These are phyloP conservation scores for Naganishia sp. DNA, from an alignment of 1,284 basidiomycete species.

Conservation along the genomic window DNA sequence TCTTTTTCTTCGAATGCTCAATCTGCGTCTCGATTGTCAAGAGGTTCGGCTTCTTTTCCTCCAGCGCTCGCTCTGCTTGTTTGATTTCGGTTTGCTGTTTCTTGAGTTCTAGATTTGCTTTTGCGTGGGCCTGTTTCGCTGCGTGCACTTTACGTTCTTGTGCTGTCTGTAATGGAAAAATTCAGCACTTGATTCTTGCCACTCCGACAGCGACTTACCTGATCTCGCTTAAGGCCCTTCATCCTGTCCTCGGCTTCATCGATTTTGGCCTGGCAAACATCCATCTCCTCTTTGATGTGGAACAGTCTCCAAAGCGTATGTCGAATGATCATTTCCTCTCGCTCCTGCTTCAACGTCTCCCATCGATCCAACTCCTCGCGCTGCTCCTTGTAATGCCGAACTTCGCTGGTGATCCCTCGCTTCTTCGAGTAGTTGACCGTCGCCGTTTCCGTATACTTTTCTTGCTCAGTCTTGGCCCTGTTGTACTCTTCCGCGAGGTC, in stretches of 20 bases:
- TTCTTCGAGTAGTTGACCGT: slow-evolving; percentile 93
- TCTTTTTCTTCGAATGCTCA: slow-evolving; percentile 76
- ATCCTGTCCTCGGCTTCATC: slow-evolving; percentile 71
- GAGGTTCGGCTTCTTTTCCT: slow-evolving; percentile 80
- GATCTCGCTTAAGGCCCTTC: slow-evolving; percentile 66
- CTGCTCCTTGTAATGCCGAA: slow-evolving; percentile 96
- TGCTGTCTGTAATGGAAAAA: slow-evolving; percentile 51
- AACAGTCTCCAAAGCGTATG: slow-evolving; percentile 87
- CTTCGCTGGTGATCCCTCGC: slow-evolving; percentile 88
- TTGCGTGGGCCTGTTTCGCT: slow-evolving; percentile 76
- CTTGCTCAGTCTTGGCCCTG: slow-evolving; percentile 79
- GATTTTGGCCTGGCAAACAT: slow-evolving; percentile 69
- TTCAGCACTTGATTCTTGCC: slow-evolving; percentile 13
- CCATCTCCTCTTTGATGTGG: slow-evolving; percentile 81
- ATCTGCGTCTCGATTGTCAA: slow-evolving; percentile 83
- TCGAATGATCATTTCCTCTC: slow-evolving; percentile 79
- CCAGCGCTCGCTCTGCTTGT: slow-evolving; percentile 77
- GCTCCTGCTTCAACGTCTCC: slow-evolving; percentile 71
- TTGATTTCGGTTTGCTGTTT: slow-evolving; percentile 76
- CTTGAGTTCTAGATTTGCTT: slow-evolving; percentile 69
- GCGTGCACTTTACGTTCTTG: slow-evolving; percentile 73
- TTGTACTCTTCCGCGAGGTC: slow-evolving; percentile 90
- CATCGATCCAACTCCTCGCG: slow-evolving; percentile 90
- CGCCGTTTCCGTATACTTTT: slow-evolving; percentile 87
- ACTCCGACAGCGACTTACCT: slow-evolving; percentile 48